phyloP scores from a whole-genome alignment of 192 early-diverging fungal species.

The Diversispora eburnea region DNA sequence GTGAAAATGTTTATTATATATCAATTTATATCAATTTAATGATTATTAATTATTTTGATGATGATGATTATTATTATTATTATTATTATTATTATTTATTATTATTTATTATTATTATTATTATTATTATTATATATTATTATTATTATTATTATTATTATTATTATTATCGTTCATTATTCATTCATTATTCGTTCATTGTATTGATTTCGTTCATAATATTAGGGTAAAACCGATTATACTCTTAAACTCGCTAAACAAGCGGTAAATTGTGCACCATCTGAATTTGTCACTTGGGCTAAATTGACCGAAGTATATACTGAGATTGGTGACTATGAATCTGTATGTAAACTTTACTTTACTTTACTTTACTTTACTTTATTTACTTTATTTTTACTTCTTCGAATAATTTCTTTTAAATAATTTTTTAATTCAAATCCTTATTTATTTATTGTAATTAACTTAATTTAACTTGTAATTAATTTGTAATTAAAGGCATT shows the following conservation, averaged over 20 bases:
- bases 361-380: neutral
- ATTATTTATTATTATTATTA: too few relatives aligned
- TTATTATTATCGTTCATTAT: too few relatives aligned
- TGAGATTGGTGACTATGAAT: conserved; percentile 78
- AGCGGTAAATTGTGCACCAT: conserved; percentile 91
- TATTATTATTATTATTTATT: too few relatives aligned
- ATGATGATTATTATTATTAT: too few relatives aligned
- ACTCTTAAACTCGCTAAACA: conserved; percentile 87
- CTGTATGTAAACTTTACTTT: conserved; percentile 42
- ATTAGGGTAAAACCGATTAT: conserved; percentile 60
- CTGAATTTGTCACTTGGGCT: conserved; percentile 94
- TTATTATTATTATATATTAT: too few relatives aligned
- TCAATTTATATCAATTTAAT: neutral
- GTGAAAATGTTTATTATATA: neutral
- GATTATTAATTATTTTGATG: neutral
- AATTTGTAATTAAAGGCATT: conserved; percentile 61
- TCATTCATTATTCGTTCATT: too few relatives aligned
- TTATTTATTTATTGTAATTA: neutral
- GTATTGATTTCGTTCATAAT: too few relatives aligned
- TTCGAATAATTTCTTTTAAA: too few relatives aligned
- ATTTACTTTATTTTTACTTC: too few relatives aligned
- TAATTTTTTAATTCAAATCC: too few relatives aligned
- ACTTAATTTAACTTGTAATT: neutral
- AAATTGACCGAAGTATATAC: conserved; percentile 93
- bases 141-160: too few relatives aligned